These are phyloP conservation scores for Cystobasidium onofrii DNA, from an alignment of 768 basidiomycete genomes.

Conservation along the genomic window DNA sequence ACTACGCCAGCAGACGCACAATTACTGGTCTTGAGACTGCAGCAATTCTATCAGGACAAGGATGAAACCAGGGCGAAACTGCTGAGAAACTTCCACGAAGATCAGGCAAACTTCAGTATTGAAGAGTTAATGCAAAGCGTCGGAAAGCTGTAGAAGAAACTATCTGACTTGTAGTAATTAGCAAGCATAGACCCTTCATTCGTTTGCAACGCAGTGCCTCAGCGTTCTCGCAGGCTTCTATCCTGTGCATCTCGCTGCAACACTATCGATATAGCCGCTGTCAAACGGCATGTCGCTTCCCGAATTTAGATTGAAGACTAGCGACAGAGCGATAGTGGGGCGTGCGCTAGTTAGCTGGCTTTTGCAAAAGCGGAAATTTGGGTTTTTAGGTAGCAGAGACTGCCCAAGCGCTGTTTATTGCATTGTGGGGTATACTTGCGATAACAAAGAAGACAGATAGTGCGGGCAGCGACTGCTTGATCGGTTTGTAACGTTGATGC, in stretches of 20 bases:
- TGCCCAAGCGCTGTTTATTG: not conserved
- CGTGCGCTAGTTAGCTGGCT: too few relatives aligned
- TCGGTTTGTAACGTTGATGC: not conserved
- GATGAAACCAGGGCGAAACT: constrained; percentile 49
- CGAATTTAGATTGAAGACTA: too few relatives aligned
- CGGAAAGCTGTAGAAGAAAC: not conserved
- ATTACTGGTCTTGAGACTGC: constrained; percentile 65
- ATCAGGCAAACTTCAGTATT: constrained; percentile 72
- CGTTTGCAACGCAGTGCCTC: too few relatives aligned
- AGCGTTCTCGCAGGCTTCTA: too few relatives aligned
- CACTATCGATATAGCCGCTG: too few relatives aligned
- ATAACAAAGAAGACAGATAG: not conserved
- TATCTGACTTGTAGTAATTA: not conserved
- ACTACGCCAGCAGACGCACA: constrained; percentile 61
- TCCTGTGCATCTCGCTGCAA: too few relatives aligned
- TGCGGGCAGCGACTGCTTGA: not conserved
- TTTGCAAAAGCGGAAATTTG: not conserved
- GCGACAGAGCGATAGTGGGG: too few relatives aligned
- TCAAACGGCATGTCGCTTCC: too few relatives aligned
- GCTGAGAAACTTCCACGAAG: constrained; percentile 66
- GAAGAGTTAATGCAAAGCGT: constrained; percentile 58
- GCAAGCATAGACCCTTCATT: too few relatives aligned
- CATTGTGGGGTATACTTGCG: not conserved
- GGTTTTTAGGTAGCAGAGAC: not conserved
- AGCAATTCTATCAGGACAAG: constrained; percentile 62